phyloP scores from a whole-genome alignment of 2,329 filamentous ascomycete species.

The Penicillium sp. region DNA sequence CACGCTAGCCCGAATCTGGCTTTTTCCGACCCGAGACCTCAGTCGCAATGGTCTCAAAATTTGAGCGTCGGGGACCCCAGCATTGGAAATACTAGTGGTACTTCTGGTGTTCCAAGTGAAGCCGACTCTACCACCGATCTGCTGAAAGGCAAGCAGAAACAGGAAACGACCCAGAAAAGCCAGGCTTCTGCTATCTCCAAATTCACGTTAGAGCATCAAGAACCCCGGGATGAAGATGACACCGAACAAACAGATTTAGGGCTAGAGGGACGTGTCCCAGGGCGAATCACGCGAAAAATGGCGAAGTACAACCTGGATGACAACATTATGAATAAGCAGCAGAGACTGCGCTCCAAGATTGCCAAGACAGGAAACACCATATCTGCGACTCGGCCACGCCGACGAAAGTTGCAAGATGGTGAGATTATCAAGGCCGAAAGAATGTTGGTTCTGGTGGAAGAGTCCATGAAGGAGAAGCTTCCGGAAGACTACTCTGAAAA shows the following conservation, averaged over 20 bases:
- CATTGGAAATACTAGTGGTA: slow-evolving; percentile 20
- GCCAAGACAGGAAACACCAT: slow-evolving; percentile 38
- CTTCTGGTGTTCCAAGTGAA: slow-evolving; percentile 29
- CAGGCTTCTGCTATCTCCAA: slow-evolving; percentile 16
- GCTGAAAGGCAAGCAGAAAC: slow-evolving; percentile 25
- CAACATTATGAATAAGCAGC: slow-evolving; percentile 42
- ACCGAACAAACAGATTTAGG: slow-evolving; percentile 11
- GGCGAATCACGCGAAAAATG: slow-evolving; percentile 33
- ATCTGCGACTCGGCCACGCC: slow-evolving; percentile 33
- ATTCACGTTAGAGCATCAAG: slow-evolving; percentile 33
- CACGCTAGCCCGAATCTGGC: slow-evolving; percentile 1
- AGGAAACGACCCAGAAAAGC: slow-evolving; percentile 17
- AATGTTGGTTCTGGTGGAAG: slow-evolving; percentile 66
- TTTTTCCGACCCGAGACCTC: slow-evolving; percentile 4
- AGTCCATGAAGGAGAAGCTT: slow-evolving; percentile 51
- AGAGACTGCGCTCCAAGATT: slow-evolving; percentile 40
- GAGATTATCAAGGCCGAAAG: slow-evolving; percentile 68
- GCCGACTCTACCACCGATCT: slow-evolving; percentile 37
- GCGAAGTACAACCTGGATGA: slow-evolving; percentile 49
- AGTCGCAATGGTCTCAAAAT: slow-evolving; percentile 13
- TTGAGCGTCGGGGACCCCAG: slow-evolving; percentile 18
- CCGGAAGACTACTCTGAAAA: slow-evolving; percentile 66
- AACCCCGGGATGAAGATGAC: slow-evolving; percentile 32
- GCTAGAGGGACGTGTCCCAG: slow-evolving; percentile 12
- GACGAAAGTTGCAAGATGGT: slow-evolving; percentile 52